Evolutionary conservation across 208 protist species (phyloP).

Genomic region (Trypanosoma lewisi): DNA sequence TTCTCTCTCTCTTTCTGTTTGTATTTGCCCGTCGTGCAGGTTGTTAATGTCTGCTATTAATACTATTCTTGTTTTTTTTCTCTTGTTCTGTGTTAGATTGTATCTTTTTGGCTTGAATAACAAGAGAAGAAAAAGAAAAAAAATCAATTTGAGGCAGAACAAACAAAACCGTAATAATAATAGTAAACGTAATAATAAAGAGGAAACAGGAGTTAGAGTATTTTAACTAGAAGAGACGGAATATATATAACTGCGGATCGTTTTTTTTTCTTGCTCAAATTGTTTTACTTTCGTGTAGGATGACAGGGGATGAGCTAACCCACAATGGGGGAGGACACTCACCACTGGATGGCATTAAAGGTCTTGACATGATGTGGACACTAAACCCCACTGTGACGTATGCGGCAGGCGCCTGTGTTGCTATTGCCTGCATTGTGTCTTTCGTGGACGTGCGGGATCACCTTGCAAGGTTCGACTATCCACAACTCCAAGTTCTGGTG

Average conservation of each 20-base stretch:
- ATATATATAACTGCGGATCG: neutral
- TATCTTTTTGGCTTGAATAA: too few species aligned
- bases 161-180: neutral
- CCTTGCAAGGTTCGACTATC: slow-evolving; percentile 71
- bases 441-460: slow-evolving; percentile 68
- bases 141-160: too few species aligned
- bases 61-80: too few species aligned
- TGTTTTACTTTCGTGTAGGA: neutral
- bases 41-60: too few species aligned
- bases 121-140: too few species aligned
- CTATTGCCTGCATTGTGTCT: slow-evolving; percentile 60
- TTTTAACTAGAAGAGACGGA: neutral
- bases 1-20: slow-evolving; percentile 1
- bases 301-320: neutral
- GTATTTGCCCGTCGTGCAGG: too few species aligned
- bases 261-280: slow-evolving; percentile 8
- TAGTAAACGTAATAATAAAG: neutral
- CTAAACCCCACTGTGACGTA: slow-evolving; percentile 46
- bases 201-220: neutral
- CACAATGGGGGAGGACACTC: neutral
- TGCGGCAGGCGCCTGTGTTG: slow-evolving; percentile 38
- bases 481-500: slow-evolving; percentile 73
- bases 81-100: too few species aligned
- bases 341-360: slow-evolving; percentile 8
- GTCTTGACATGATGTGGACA: slow-evolving; percentile 59